Base-by-base conservation (phyloP, 805 yeast species). In the Candida arabinofermentans region DNA sequence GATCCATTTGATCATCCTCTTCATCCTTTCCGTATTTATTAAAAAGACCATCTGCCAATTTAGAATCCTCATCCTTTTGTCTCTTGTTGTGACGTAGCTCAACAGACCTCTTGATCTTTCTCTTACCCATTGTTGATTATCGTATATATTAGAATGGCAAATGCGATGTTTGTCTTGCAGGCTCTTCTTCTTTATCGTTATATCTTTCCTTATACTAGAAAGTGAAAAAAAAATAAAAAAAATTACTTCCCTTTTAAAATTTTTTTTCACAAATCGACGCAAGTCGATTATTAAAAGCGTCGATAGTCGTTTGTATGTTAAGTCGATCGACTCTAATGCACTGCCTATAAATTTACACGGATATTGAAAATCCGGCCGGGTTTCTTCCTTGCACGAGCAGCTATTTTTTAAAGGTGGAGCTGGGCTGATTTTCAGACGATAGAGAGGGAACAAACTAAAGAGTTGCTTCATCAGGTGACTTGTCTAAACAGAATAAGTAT, bases 41-140 rank as follows among this genome's bases (percentile, higher is more conserved):
- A 50, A 71, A 71, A 7, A 69, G 44, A 0, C 75, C 72, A 14
- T 62, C 37, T 3, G 61, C 47, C 17, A 73, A 62, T 37, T 61
- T 61, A 1, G 66, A 58, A 47, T 76, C 79, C 47, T 68, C 70
- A 8, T 64, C 70, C 43, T 66, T 67, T 54, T 69, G 72, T 36
- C 72, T 61, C 44, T 58, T 61, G n/a, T 45, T 45, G 14, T 54
- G 61, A n/a, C 57, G 51, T 16, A 53, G 34, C 39, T 69, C 72
- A 7, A 54, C 61, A 22, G 67, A 50, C 47, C 65, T 64, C 46
- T 55, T 62, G 5, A 57, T 51, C 48, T 65, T 65, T 51, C 69
- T 65, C 42, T 60, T 67, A 3, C 46, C 72, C 73, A 69, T 69
- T 8, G n/a, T 29, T 29, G 19, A 13, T 12, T 12, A 10, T 7